These are phyloP conservation scores for Hirsutella thompsonii DNA, from an alignment of 2,329 filamentous ascomycete genomes.

Conservation along the genomic window DNA sequence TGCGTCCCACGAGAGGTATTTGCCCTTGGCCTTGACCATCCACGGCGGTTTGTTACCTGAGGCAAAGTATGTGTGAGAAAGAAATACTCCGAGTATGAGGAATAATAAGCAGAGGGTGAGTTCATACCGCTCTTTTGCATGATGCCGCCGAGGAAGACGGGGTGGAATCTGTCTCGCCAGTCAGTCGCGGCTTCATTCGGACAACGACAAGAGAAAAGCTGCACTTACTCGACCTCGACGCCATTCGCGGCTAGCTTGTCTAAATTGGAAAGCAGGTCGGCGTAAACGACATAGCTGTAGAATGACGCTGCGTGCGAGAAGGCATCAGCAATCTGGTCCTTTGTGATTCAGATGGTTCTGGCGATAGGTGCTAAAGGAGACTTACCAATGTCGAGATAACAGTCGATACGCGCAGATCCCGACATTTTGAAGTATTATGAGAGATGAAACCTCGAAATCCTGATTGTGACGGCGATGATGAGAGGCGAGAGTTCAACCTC, in stretches of 20 bases:
- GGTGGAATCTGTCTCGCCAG: slow-evolving; percentile 41
- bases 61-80: too few relatives aligned
- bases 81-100: too few relatives aligned
- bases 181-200: neutral
- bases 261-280: slow-evolving; percentile 44
- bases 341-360: neutral
- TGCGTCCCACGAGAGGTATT: slow-evolving; percentile 34
- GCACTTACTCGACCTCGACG: slow-evolving; percentile 51
- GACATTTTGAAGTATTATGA: neutral
- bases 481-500: too few relatives aligned
- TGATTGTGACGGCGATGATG: too few relatives aligned
- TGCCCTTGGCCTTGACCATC: slow-evolving; percentile 54
- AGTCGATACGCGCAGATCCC: slow-evolving; percentile 37
- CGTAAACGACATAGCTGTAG: slow-evolving; percentile 43
- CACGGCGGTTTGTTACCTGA: slow-evolving; percentile 65
- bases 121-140: slow-evolving; percentile 42
- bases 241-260: slow-evolving; percentile 40
- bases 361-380: neutral
- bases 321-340: too few relatives aligned
- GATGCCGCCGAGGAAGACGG: slow-evolving; percentile 58
- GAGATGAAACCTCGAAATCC: too few relatives aligned
- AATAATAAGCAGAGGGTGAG: neutral
- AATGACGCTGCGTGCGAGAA: slow-evolving; percentile 40
- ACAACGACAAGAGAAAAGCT: neutral
- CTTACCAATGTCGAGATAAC: slow-evolving; percentile 55